Evolutionary conservation across 1,139 yeast genomes (phyloP).

Genomic region (Yamadazyma sp.): DNA sequence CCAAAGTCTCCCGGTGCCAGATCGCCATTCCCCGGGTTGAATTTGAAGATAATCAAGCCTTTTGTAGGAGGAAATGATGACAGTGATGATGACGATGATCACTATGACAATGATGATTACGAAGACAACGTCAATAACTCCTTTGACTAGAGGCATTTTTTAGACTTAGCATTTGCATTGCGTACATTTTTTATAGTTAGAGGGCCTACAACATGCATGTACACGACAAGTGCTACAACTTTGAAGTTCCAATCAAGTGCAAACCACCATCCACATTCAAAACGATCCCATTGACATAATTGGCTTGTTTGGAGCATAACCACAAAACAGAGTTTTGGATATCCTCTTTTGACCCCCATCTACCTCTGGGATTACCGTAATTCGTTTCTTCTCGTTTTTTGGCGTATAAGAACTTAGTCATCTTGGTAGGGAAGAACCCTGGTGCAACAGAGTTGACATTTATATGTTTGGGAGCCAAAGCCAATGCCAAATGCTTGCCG

Average conservation of each 20-base stretch:
- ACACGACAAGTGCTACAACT: too few relatives aligned
- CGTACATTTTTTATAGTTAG: background rate
- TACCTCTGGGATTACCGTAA: slow-evolving; percentile 56
- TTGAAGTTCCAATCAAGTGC: slow-evolving; percentile 20
- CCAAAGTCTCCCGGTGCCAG: slow-evolving; percentile 14
- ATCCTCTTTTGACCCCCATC: slow-evolving; percentile 65
- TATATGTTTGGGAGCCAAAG: slow-evolving; percentile 61
- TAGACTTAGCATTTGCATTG: background rate
- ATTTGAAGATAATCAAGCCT: slow-evolving; percentile 65
- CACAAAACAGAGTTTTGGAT: slow-evolving; percentile 57
- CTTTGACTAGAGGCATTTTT: slow-evolving; percentile 1
- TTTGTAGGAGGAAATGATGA: slow-evolving; percentile 52
- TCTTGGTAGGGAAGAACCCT: slow-evolving; percentile 75
- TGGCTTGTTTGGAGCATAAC: slow-evolving; percentile 57
- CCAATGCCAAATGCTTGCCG: slow-evolving; percentile 60
- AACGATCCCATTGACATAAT: slow-evolving; percentile 66
- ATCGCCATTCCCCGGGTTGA: slow-evolving; percentile 46
- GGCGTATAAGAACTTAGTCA: slow-evolving; percentile 65
- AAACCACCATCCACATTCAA: slow-evolving; percentile 75
- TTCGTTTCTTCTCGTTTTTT: slow-evolving; percentile 50
- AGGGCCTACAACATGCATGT: too few relatives aligned
- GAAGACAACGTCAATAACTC: slow-evolving; percentile 1
- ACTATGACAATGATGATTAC: slow-evolving; percentile 3
- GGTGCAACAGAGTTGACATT: slow-evolving; percentile 72
- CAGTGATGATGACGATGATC: slow-evolving; percentile 10